A percentile compares a stretch with the other conserved stretches of the same genome.
These are phyloP conservation scores for Neoascochyta sp. DNA, from an alignment of 2,329 filamentous ascomycete species.

Conservation along the genomic window DNA sequence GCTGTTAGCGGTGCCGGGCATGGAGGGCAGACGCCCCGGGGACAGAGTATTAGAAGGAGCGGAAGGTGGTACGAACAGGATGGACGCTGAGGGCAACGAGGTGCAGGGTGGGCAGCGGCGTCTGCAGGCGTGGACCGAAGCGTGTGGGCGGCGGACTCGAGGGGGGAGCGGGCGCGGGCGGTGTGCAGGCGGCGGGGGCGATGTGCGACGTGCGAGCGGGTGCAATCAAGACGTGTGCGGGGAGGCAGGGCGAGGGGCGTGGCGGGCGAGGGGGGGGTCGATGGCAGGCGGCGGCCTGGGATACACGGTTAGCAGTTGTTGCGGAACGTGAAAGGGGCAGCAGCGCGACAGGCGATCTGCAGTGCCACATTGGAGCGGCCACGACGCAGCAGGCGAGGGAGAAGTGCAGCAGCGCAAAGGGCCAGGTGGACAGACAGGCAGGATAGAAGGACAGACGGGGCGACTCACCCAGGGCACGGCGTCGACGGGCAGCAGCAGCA, in stretches of 20 bases:
- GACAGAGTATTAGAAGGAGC: constrained; percentile 20
- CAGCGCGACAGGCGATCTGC: constrained; percentile 28
- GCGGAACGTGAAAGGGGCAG: constrained; percentile 26
- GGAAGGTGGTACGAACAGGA: constrained; percentile 35
- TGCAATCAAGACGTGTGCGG: constrained; percentile 3
- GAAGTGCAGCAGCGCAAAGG: background rate
- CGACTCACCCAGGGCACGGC: too few relatives aligned
- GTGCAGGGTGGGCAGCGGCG: constrained; percentile 23
- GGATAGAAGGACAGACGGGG: too few relatives aligned
- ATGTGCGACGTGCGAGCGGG: constrained; percentile 8
- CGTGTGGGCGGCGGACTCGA: constrained; percentile 26
- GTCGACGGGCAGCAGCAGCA: too few relatives aligned
- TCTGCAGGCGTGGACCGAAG: constrained; percentile 32
- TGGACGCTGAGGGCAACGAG: constrained; percentile 20
- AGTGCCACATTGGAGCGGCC: constrained; percentile 34
- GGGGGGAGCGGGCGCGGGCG: constrained; percentile 16
- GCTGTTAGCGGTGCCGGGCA: constrained; percentile 25
- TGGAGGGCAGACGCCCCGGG: constrained; percentile 8
- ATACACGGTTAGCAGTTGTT: constrained; percentile 28
- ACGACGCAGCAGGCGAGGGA: too few relatives aligned
- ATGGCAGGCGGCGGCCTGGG: constrained; percentile 23
- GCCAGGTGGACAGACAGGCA: too few relatives aligned
- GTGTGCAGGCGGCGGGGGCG: constrained; percentile 21
- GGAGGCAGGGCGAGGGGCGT: constrained; percentile 4
- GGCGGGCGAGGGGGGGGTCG: constrained; percentile 13